Evolutionary conservation across 352 stramenopile species (phyloP).

Genomic region (Globisporangium rhizosaccharum): DNA sequence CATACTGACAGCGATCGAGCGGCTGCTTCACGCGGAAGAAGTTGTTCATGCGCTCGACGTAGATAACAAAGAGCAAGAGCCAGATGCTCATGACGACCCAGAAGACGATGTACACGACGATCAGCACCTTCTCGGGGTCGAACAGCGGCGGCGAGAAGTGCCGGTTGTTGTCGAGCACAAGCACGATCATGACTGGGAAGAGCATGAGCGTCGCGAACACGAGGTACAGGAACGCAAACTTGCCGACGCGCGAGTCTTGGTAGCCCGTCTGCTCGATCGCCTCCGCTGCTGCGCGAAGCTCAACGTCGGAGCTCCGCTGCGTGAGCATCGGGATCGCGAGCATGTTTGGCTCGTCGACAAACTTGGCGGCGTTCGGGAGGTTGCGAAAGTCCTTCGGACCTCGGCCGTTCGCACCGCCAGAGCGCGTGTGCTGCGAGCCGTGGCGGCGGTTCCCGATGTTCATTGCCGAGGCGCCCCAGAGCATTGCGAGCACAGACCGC

Average conservation of each 20-base stretch:
- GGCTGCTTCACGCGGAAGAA: conserved; percentile 16
- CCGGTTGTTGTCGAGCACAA: conserved; percentile 13
- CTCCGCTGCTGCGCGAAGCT: conserved; percentile 9
- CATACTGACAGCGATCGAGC: conserved; percentile 15
- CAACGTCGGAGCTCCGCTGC: conserved; percentile 8
- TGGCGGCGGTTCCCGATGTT: conserved; percentile 2
- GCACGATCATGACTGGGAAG: conserved; percentile 11
- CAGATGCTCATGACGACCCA: conserved; percentile 15
- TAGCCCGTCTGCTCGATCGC: conserved; percentile 15
- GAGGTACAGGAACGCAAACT: conserved; percentile 9
- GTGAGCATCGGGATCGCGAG: conserved; percentile 13
- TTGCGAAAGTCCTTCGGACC: not conserved
- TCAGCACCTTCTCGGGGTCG: conserved; percentile 9
- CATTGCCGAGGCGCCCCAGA: conserved; percentile 4
- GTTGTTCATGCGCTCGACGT: conserved; percentile 13
- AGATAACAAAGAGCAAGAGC: conserved; percentile 14
- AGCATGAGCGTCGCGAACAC: conserved; percentile 11
- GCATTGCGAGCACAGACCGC: conserved; percentile 6
- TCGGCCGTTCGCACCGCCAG: not conserved
- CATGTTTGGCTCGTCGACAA: conserved; percentile 11
- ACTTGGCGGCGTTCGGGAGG: not conserved
- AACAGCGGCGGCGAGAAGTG: conserved; percentile 12
- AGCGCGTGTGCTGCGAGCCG: not conserved
- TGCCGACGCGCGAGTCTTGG: conserved; percentile 12
- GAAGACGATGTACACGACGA: conserved; percentile 16